phyloP scores from a whole-genome alignment of 208 protist species.

The Phytomonas sp. region DNA sequence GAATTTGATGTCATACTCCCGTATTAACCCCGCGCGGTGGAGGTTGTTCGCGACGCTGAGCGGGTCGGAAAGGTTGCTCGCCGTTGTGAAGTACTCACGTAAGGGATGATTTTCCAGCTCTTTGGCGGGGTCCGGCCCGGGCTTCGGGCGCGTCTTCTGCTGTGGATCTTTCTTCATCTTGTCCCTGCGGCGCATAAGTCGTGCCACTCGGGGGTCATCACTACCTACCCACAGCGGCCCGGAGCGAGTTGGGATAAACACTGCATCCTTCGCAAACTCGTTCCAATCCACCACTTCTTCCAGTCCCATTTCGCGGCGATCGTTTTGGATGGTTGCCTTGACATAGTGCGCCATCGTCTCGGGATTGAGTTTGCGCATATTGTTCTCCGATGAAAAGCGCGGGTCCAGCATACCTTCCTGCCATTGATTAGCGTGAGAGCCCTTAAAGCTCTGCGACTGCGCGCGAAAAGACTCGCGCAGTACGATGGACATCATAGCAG shows the following conservation, averaged over 20 bases:
- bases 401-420: constrained; percentile 69
- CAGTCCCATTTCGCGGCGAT: constrained; percentile 78
- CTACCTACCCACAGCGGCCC: constrained; percentile 81
- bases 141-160: constrained; percentile 65
- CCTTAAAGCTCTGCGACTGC: constrained; percentile 64
- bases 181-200: constrained; percentile 60
- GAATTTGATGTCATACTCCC: constrained; percentile 81
- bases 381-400: constrained; percentile 52
- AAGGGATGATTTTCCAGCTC: constrained; percentile 74
- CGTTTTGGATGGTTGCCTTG: constrained; percentile 84
- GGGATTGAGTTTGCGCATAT: constrained; percentile 70
- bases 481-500: neutral
- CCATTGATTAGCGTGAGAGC: constrained; percentile 31
- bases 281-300: constrained; percentile 77
- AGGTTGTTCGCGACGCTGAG: constrained; percentile 72
- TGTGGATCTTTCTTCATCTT: constrained; percentile 83
- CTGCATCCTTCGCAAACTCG: constrained; percentile 85
- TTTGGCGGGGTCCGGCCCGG: constrained; percentile 63
- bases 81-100: constrained; percentile 82
- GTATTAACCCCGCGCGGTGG: constrained; percentile 65
- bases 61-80: constrained; percentile 71
- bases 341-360: constrained; percentile 86
- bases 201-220: constrained; percentile 73
- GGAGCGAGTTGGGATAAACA: constrained; percentile 77
- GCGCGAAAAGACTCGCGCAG: constrained; percentile 19